phyloP scores from a whole-genome alignment of 345 rosid species.

The Brassica juncea region DNA sequence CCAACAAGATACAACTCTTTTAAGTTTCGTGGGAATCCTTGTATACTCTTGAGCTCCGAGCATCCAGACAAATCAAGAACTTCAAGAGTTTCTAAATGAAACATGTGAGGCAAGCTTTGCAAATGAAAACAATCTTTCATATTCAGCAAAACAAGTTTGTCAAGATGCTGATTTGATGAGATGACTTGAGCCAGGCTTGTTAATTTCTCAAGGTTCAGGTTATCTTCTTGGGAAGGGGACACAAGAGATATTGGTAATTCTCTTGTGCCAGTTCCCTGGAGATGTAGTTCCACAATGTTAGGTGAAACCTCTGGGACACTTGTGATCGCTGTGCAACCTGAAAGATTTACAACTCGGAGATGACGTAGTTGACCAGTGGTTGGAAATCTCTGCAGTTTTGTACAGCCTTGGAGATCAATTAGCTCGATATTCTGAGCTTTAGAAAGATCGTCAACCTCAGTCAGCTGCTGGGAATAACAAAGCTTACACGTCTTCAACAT shows the following conservation, averaged over 20 bases:
- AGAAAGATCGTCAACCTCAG: not conserved
- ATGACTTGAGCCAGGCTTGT: not conserved
- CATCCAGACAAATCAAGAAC: constrained; percentile 30
- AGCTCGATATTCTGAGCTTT: constrained; percentile 3
- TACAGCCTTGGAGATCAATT: constrained; percentile 21
- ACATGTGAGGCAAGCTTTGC: constrained; percentile 16
- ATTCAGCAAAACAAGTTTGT: constrained; percentile 8
- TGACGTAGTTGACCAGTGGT: not conserved
- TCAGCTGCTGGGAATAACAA: constrained; percentile 10
- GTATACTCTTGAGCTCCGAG: not conserved
- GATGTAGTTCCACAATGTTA: not conserved
- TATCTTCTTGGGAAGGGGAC: not conserved
- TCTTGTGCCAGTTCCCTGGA: constrained; percentile 13
- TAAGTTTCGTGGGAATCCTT: constrained; percentile 15
- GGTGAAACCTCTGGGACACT: constrained; percentile 7
- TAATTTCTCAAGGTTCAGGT: not conserved
- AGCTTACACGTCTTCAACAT: constrained; percentile 20
- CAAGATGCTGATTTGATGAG: not conserved
- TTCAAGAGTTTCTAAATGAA: constrained; percentile 17
- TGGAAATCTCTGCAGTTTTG: constrained; percentile 15
- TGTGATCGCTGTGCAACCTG: constrained; percentile 6
- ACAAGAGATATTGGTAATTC: not conserved
- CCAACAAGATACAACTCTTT: constrained; percentile 25
- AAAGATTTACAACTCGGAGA: constrained; percentile 17
- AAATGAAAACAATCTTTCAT: constrained; percentile 17